phyloP scores from a whole-genome alignment of 2,329 filamentous ascomycete genomes.

The Elsinoe fawcettii region DNA sequence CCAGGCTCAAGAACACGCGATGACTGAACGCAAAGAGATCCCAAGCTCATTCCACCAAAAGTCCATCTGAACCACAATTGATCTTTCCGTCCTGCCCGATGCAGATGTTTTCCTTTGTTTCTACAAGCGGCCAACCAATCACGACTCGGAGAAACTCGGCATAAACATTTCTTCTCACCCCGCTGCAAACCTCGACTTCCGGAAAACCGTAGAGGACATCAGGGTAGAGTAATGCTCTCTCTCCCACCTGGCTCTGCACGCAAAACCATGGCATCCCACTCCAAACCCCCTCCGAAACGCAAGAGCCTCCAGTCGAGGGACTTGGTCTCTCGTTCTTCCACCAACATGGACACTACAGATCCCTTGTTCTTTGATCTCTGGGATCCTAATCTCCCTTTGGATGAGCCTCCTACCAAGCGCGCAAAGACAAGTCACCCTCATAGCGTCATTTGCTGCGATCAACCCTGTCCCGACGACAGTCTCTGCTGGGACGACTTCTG shows the following conservation, averaged over 20 bases:
- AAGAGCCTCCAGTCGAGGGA: background rate
- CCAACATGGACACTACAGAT: constrained; percentile 11
- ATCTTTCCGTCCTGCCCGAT: background rate
- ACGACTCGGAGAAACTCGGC: background rate
- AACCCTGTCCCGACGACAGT: constrained; percentile 12
- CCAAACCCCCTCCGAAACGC: background rate
- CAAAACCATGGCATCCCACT: constrained; percentile 11
- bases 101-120: background rate
- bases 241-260: background rate
- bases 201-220: constrained; percentile 10
- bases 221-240: constrained; percentile 3
- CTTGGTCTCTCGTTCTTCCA: background rate
- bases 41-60: background rate
- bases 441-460: constrained; percentile 14
- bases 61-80: constrained; percentile 2
- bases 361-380: constrained; percentile 9
- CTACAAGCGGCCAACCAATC: background rate
- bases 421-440: constrained; percentile 11
- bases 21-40: background rate
- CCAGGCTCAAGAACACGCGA: background rate
- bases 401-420: constrained; percentile 10
- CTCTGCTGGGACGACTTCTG: constrained; percentile 15
- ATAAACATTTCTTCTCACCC: background rate
- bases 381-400: constrained; percentile 7
- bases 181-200: background rate